Percentiles rank a stretch among this genome's conserved stretches.
Evolutionary conservation across 2,329 filamentous ascomycete genomes (phyloP).

Genomic region (Moelleriella libera): DNA sequence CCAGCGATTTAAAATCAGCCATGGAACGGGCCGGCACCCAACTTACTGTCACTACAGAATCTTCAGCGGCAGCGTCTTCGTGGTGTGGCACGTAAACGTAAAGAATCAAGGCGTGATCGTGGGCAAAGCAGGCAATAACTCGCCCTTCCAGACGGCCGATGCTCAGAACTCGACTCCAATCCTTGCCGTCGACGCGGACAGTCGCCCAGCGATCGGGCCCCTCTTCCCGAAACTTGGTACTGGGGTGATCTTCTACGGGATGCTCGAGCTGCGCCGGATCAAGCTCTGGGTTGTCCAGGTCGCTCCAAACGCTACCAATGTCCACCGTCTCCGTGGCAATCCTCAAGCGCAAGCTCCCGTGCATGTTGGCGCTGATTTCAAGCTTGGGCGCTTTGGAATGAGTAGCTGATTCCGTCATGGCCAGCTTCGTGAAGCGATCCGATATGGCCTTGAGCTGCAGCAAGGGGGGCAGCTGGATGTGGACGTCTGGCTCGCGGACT

Average conservation of each 20-base stretch:
- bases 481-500: constrained; percentile 81
- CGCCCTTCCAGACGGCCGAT: constrained; percentile 79
- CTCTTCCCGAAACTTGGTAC: constrained; percentile 60
- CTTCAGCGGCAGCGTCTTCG: constrained; percentile 49
- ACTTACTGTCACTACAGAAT: constrained; percentile 63
- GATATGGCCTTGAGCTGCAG: constrained; percentile 86
- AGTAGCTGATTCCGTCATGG: constrained; percentile 28
- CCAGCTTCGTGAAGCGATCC: constrained; percentile 86
- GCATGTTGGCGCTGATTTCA: constrained; percentile 87
- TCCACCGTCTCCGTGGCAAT: constrained; percentile 73
- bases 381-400: constrained; percentile 48
- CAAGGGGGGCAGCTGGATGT: constrained; percentile 79
- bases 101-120: constrained; percentile 67
- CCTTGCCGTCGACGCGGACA: constrained; percentile 80
- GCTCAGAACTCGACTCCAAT: constrained; percentile 90
- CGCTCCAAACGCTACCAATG: constrained; percentile 76
- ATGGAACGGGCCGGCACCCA: background rate
- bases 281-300: constrained; percentile 73
- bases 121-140: constrained; percentile 82
- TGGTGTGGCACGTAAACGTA: constrained; percentile 69
- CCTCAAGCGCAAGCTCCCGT: constrained; percentile 67
- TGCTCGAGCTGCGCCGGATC: constrained; percentile 63
- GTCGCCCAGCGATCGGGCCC: constrained; percentile 78
- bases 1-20: background rate
- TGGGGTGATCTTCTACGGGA: constrained; percentile 66